Evolutionary conservation across 2,329 filamentous ascomycete species (phyloP).

Genomic region (Celoporthe dispersa): DNA sequence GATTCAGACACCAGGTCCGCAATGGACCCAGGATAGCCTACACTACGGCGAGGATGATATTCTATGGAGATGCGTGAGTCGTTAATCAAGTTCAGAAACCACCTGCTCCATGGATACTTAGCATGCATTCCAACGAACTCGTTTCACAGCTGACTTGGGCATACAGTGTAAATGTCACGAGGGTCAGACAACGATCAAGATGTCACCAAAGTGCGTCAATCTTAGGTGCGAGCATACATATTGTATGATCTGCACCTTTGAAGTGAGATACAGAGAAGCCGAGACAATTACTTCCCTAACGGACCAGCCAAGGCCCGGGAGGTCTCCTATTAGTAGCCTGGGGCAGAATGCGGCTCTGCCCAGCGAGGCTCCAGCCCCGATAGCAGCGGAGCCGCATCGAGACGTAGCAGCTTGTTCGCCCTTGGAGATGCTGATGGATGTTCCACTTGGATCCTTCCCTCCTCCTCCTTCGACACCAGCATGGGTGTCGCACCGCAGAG

Average conservation of each 20-base stretch:
- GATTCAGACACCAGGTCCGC: no score
- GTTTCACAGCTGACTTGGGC: neutral
- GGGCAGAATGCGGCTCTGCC: neutral
- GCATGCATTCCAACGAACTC: neutral
- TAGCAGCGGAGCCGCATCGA: neutral
- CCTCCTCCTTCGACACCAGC: neutral
- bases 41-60: no score
- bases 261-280: neutral
- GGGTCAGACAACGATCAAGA: neutral
- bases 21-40: no score
- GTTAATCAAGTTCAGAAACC: no score
- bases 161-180: neutral
- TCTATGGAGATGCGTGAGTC: neutral
- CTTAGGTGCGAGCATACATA: neutral
- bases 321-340: neutral
- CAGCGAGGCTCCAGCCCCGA: neutral
- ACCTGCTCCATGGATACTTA: no score
- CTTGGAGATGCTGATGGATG: neutral
- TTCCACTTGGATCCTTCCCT: neutral
- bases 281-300: no score
- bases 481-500: neutral
- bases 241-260: neutral
- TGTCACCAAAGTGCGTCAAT: neutral
- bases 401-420: neutral
- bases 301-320: neutral